Evolutionary conservation across 208 protist genomes (phyloP).

Genomic region (Leishmania guyanensis): DNA sequence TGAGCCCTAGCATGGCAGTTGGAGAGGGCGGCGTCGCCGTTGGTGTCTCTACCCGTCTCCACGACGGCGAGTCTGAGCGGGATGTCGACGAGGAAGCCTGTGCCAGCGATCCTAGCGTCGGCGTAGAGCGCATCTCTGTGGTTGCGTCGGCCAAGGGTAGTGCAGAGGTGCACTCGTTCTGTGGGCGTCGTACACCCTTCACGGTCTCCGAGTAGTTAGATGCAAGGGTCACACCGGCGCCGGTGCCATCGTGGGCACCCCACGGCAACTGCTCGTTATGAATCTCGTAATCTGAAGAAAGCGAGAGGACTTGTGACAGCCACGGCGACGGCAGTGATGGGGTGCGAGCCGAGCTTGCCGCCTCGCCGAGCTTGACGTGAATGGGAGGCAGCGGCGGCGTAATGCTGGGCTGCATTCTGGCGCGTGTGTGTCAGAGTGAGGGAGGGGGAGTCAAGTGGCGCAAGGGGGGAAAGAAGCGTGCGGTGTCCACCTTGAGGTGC

Average conservation of each 20-base stretch:
- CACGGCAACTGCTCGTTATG: background rate
- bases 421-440: background rate
- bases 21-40: background rate
- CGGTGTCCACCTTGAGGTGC: background rate
- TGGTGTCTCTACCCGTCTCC: background rate
- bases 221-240: background rate
- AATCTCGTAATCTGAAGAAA: background rate
- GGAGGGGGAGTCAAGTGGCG: background rate
- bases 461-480: background rate
- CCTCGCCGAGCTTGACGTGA: background rate
- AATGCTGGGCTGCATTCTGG: background rate
- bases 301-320: background rate
- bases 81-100: background rate
- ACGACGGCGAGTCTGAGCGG: slow-evolving; percentile 3
- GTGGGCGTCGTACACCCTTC: background rate
- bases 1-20: background rate
- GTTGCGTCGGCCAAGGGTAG: background rate
- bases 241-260: background rate
- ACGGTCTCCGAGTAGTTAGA: background rate
- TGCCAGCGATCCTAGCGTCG: background rate
- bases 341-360: background rate
- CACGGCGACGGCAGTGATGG: background rate
- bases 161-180: background rate
- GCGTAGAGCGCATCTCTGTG: background rate
- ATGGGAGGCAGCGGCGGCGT: background rate